Evolutionary conservation across 2,329 filamentous ascomycete species (phyloP).

Genomic region (Metarhizium humberi): DNA sequence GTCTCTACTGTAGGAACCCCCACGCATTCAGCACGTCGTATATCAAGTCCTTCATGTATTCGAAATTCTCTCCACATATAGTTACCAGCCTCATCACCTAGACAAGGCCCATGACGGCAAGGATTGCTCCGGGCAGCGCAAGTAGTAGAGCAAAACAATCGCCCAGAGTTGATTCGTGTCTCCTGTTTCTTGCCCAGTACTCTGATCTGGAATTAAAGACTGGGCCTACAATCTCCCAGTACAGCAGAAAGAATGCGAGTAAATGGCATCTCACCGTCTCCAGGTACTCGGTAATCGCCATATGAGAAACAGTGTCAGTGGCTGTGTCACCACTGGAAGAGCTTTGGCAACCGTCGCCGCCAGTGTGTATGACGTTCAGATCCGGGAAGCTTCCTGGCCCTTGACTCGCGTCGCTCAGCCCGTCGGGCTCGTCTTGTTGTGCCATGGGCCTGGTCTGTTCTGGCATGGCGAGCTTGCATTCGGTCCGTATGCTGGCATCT

Average conservation of each 20-base stretch:
- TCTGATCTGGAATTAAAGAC: conserved; percentile 29
- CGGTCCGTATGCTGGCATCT: background rate
- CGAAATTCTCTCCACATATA: conserved; percentile 10
- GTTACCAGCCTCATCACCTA: conserved; percentile 18
- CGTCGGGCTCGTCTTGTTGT: conserved; percentile 1
- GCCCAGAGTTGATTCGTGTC: conserved; percentile 12
- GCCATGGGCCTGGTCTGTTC: background rate
- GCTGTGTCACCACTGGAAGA: conserved; percentile 11
- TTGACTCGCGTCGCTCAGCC: conserved; percentile 6
- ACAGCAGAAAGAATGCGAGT: conserved; percentile 12
- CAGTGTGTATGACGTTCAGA: conserved; percentile 17
- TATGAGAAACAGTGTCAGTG: background rate
- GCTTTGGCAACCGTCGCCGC: conserved; percentile 11
- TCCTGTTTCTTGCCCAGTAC: conserved; percentile 20
- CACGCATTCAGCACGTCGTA: background rate
- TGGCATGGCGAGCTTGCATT: background rate
- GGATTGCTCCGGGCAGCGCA: conserved; percentile 17
- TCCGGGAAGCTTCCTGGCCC: conserved; percentile 20
- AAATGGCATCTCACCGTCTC: conserved; percentile 4
- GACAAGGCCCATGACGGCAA: conserved; percentile 13
- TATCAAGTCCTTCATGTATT: conserved; percentile 1
- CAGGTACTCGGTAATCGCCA: background rate
- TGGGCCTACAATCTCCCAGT: conserved; percentile 27
- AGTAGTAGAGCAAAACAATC: conserved; percentile 17
- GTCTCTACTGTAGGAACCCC: background rate